Base-by-base conservation (phyloP, 805 yeast species). In the Zygoascus flipseniorum region DNA sequence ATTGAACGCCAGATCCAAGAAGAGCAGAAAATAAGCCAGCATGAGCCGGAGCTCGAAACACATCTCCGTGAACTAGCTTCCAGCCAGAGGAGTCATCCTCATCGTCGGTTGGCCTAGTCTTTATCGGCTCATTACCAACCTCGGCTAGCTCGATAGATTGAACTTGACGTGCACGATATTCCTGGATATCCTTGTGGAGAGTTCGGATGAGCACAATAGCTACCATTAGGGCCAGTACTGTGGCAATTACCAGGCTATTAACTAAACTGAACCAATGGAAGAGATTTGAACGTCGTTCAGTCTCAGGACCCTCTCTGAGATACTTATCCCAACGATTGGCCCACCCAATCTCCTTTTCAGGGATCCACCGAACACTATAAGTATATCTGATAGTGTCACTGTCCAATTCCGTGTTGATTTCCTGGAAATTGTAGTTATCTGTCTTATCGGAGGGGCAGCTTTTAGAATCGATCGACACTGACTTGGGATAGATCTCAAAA, bases 361-460 rank as follows among this genome's bases (percentile, higher is more conserved):
- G 95, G 65, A 93, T 75, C 95, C 96, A 89, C 63, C 85, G 85
- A 2, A 89, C 89, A 0, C 96, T 80, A 61, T 88, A 89, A 0
- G 96, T 85, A 68, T 81, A 89, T 2, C 92, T 90, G 77, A 35
- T 56, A 50, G 43, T 18, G 28, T 49, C 53, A 19, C 14, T 13
- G 43, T 41, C 45, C 32, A 32, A 32, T 19, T 52, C 53, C 1
- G 52, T 44, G 19, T 76, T 69, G 8, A 88, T 63, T 42, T 81
- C 80, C 58, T 76, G 80, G 56, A 82, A 80, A 39, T 78, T 72
- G 65, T 74, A 84, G 60, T 78, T 70, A 58, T 78, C 82, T 8
- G 83, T 74, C 3, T 85, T 82, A 11, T 89, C 90, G 23, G 42
- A 19, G 1, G 95, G 95, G 66, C 96, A 89, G 50, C 69, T 75